Conservation (phyloP, 2,329 filamentous ascomycete species). For the Penicillium aurantiogriseum region DNA sequence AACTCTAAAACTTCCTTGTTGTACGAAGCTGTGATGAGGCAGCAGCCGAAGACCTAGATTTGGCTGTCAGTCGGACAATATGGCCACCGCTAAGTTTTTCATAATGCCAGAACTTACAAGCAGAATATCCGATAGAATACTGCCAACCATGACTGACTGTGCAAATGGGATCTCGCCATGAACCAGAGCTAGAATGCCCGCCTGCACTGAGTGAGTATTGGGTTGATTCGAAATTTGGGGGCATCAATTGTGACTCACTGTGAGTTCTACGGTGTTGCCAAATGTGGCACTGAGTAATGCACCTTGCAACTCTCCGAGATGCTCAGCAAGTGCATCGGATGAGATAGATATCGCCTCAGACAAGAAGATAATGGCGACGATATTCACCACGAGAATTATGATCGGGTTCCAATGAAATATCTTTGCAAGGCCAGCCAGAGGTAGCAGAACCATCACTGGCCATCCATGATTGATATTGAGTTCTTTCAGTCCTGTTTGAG, state of each 20-base stretch:
- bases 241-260: neutral
- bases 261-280: constrained; percentile 15
- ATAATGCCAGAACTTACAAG: constrained; percentile 48
- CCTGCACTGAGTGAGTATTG: constrained; percentile 29
- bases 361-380: constrained; percentile 10
- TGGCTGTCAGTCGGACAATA: neutral
- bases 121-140: constrained; percentile 83
- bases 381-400: constrained; percentile 12
- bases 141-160: constrained; percentile 86
- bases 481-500: neutral
- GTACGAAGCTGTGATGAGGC: constrained; percentile 68
- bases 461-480: neutral
- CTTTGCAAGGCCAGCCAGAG: constrained; percentile 6
- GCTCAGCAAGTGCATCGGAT: constrained; percentile 7
- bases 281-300: constrained; percentile 14
- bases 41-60: constrained; percentile 60
- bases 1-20: constrained; percentile 61
- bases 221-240: neutral
- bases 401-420: constrained; percentile 11
- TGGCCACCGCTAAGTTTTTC: neutral
- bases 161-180: constrained; percentile 83
- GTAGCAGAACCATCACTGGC: constrained; percentile 7
- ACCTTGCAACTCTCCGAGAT: constrained; percentile 14
- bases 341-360: constrained; percentile 12
- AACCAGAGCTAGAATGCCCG: constrained; percentile 78